Evolutionary conservation across 2,329 filamentous ascomycete species (phyloP), one percentile per base, ranked within the genome.

Genomic region (Ophiostoma ulmi): DNA sequence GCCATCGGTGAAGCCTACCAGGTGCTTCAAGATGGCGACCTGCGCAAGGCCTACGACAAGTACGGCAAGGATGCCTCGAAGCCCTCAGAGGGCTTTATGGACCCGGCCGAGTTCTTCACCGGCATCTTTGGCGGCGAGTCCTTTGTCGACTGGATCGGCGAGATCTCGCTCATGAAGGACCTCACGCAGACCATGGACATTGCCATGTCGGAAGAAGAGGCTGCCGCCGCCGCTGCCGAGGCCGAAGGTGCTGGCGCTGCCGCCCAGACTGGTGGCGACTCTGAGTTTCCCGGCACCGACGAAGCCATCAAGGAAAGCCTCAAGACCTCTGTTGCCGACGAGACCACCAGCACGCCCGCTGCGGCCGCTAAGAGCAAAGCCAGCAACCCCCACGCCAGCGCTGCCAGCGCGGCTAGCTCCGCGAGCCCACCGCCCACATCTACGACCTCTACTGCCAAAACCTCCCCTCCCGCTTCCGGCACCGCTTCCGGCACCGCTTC

Each of bases 151-250:
- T 93, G 95, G 85, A 98, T 99, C 77, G 95, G 95, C 75, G 95
- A 99, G 85, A 97, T 99, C 76, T 95, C 92, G 68, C 88, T 99
- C 71, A 97, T 99, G 92, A 98, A 97, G 83, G 95, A 99, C 78
- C 86, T 99, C 70, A 98, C 94, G 22, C 93, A 93, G 77, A 97
- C 94, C 64, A 98, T 99, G 94, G 95, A 99, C 77, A 98, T 99
- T 75, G 94, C 93, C 26, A 94, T 93, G 89, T 85, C 91, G 70
- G 89, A 89, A 73, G 88, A 90, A 73, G 88, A 87, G 65, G 81
- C 82, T n/a, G 72, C 70, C 17, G 72, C 64, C 17, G 72, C 64
- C 6, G 72, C 70, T 64, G 72, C 67, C 3, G 72, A 61, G 65
- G 80, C 80, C 14, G 82, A 81, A 72, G 79, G 79, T 0, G 70